phyloP scores from a whole-genome alignment of 257 asterid species.

The Solanum piurae region DNA sequence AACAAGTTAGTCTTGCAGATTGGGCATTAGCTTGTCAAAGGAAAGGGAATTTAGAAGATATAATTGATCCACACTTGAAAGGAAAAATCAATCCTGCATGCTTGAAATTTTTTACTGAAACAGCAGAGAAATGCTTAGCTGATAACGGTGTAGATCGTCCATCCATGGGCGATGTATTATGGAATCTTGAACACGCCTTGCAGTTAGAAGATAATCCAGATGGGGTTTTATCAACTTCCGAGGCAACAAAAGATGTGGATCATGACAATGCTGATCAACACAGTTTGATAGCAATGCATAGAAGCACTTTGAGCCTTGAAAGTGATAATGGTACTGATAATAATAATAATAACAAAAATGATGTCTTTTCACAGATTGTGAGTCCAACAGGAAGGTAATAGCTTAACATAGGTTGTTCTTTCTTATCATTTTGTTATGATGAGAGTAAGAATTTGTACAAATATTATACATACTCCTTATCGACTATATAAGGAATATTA shows the following conservation, averaged over 20 bases:
- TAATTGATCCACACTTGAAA: constrained; percentile 56
- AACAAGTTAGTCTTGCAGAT: constrained; percentile 76
- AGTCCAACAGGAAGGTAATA: constrained; percentile 53
- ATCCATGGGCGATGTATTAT: constrained; percentile 71
- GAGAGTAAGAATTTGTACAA: background rate
- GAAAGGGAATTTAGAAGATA: constrained; percentile 45
- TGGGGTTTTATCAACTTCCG: background rate
- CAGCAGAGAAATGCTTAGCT: constrained; percentile 68
- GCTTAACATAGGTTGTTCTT: background rate
- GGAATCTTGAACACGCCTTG: constrained; percentile 65
- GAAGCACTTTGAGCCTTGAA: constrained; percentile 48
- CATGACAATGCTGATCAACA: constrained; percentile 24
- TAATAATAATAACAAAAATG: constrained; percentile 19
- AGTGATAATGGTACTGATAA: constrained; percentile 23
- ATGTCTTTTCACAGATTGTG: constrained; percentile 52
- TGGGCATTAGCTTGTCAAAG: constrained; percentile 58
- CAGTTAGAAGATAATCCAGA: constrained; percentile 45
- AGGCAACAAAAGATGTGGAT: constrained; percentile 1
- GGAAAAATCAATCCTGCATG: constrained; percentile 49
- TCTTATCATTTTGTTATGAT: background rate
- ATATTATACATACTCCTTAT: background rate
- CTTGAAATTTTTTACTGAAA: constrained; percentile 42
- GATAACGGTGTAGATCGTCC: constrained; percentile 71
- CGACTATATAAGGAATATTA: background rate
- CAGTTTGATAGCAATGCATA: constrained; percentile 55